Percentiles rank a stretch among this genome's conserved stretches.
Conservation (phyloP, 305 asterid species). For the Fraxinus floribunda region DNA sequence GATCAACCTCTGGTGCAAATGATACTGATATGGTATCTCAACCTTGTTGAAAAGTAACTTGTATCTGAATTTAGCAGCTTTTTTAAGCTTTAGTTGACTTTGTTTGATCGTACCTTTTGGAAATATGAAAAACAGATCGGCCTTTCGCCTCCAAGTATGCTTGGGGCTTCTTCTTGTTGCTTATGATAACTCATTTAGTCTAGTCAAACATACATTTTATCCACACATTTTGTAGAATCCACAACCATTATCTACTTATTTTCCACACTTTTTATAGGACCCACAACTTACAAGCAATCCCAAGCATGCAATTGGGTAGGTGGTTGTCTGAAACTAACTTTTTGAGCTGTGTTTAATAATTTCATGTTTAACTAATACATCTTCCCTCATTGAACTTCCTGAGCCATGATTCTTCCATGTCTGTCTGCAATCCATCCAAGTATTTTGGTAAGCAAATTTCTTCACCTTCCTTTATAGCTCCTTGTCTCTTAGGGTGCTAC, state of each 20-base stretch:
- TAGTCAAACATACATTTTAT: background rate
- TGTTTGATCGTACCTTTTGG: background rate
- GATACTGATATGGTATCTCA: background rate
- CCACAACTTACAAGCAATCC: background rate
- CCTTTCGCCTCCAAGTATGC: background rate
- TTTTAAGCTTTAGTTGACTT: background rate
- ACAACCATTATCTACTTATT: background rate
- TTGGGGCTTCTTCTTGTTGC: background rate
- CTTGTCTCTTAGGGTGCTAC: background rate
- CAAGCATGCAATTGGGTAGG: background rate
- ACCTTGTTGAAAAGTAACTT: background rate
- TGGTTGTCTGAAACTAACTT: slow-evolving; percentile 14
- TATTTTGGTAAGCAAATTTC: background rate
- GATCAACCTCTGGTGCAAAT: slow-evolving; percentile 5
- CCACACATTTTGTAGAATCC: background rate
- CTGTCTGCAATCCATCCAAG: background rate
- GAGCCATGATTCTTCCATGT: background rate
- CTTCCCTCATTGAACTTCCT: background rate
- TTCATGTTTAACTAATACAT: background rate
- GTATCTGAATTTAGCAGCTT: background rate
- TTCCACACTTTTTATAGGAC: too few species aligned
- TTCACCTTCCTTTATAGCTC: background rate
- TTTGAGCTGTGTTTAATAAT: background rate
- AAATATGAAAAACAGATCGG: background rate
- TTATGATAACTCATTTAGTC: background rate